These are phyloP conservation scores for Oidium heveae DNA, from an alignment of 2,329 filamentous ascomycete genomes.

Conservation along the genomic window DNA sequence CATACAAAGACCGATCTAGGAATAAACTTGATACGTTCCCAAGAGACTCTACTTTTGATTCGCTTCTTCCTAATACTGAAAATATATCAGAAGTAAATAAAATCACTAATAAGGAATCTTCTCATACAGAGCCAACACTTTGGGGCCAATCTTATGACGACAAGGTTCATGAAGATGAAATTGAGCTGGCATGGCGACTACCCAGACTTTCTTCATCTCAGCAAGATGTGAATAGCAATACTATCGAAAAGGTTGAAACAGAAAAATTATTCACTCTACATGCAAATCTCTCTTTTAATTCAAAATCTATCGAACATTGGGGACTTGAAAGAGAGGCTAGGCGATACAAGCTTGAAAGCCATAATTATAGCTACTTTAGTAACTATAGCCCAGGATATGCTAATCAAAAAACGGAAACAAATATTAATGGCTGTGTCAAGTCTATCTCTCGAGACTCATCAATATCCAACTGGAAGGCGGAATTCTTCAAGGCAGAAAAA, in stretches of 20 bases:
- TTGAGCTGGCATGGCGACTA: slow-evolving; percentile 11
- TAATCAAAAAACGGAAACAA: background rate
- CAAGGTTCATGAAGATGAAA: slow-evolving; percentile 4
- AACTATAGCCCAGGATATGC: too few species aligned
- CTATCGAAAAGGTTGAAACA: too few species aligned
- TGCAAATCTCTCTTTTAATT: too few species aligned
- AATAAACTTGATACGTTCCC: background rate
- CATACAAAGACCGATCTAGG: slow-evolving; percentile 1
- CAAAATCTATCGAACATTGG: too few species aligned
- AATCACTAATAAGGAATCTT: background rate
- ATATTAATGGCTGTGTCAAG: background rate
- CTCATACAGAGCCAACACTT: background rate
- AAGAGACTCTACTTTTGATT: background rate
- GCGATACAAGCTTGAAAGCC: too few species aligned
- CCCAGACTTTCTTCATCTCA: slow-evolving; percentile 6
- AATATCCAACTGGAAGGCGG: background rate
- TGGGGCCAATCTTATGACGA: background rate
- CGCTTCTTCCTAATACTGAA: background rate
- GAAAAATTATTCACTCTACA: too few species aligned
- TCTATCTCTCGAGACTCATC: background rate
- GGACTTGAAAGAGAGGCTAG: too few species aligned
- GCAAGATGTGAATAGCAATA: background rate
- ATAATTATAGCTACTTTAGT: too few species aligned
- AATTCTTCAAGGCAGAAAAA: background rate
- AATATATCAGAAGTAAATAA: background rate